Evolutionary conservation across 2,329 filamentous ascomycete species (phyloP), one percentile per base, ranked within the genome.

Genomic region (Cladophialophora immunda): DNA sequence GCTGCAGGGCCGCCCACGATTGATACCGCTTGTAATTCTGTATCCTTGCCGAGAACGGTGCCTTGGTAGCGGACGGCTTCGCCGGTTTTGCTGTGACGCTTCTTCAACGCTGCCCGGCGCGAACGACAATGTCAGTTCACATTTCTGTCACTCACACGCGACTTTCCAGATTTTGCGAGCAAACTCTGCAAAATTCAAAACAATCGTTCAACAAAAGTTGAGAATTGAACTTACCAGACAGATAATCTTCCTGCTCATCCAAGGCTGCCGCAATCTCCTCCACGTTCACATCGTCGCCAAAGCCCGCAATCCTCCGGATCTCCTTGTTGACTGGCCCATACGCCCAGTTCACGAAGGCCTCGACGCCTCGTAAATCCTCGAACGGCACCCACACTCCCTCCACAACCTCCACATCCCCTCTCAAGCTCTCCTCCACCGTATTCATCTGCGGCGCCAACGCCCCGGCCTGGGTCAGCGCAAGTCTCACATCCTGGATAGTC

Each of bases 31-130:
- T 87, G 88, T 64, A 89, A 86, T 71, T 97, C 92, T 57, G 85
- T 86, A 53, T 85, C 83, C 71, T 89, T 89, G 3, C 94, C 94
- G 11, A 98, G 83, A 0, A 95, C 86, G 0, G 94, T 97, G 32
- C 92, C 93, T 72, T 90, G 88, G 77, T 93, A 97, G 74, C 94
- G 90, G 9, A 90, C 90, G 75, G 97, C 93, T 74, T 96, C 93
- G 69, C 91, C 92, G 0, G 91, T 92, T 73, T 95, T 96, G 80
- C 90, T 93, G 78, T 97, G 92, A 76, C 96, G 97, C 80, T 94
- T 95, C 79, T 97, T 97, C 50, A 98, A 82, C 4, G 89, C 91
- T 92, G 71, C 17, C 29, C 32, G 29, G 29, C 15, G 13, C 41
- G 13, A 50, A 38, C 15, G 34, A 41, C 58, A 15, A 7, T 65